Evolutionary conservation across 2,329 filamentous ascomycete genomes (phyloP).

Genomic region (Phaeosphaeria sp.): DNA sequence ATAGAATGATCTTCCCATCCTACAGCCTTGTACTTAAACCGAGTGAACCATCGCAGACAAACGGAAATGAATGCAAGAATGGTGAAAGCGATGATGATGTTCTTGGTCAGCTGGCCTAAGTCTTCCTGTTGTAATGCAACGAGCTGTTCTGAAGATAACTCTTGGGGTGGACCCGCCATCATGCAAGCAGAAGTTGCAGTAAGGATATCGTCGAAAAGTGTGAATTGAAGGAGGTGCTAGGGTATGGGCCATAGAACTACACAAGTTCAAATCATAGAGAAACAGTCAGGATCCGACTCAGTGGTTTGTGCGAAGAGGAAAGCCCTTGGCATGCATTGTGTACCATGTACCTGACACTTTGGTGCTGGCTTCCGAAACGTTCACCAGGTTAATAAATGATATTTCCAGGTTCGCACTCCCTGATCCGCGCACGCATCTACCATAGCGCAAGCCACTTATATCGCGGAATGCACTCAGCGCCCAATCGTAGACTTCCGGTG

Average conservation of each 20-base stretch:
- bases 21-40: conserved; percentile 21
- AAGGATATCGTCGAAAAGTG: neutral
- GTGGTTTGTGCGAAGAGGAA: neutral
- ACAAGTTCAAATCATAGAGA: neutral
- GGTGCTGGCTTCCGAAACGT: neutral
- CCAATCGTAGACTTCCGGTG: neutral
- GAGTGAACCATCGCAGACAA: conserved; percentile 25
- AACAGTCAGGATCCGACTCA: neutral
- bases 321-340: neutral
- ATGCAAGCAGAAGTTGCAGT: neutral
- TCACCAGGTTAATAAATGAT: neutral
- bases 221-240: neutral
- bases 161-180: neutral
- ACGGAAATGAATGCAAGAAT: conserved; percentile 25
- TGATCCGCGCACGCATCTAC: neutral
- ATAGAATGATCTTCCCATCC: conserved; percentile 35
- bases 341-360: neutral
- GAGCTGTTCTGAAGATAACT: conserved; percentile 13
- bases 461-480: neutral
- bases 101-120: conserved; percentile 4
- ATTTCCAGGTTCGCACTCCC: neutral
- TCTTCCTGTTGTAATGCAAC: conserved; percentile 9
- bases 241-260: neutral
- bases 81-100: conserved; percentile 22
- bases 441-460: neutral